These are phyloP conservation scores for Candida palmyrensis DNA, from an alignment of 805 yeast species.

Conservation along the genomic window DNA sequence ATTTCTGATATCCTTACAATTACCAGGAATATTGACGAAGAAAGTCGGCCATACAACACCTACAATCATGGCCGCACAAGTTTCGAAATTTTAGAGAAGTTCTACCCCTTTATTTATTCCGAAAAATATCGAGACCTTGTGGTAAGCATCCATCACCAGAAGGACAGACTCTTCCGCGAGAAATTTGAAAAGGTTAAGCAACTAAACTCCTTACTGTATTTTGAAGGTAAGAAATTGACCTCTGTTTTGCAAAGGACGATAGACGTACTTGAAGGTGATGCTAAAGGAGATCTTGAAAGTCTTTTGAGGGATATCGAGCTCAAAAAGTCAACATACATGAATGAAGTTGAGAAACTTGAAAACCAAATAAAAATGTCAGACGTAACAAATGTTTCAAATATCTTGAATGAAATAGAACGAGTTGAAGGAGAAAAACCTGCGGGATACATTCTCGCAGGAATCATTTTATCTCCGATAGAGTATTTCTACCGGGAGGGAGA, in stretches of 20 bases:
- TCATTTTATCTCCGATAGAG: constrained; percentile 24
- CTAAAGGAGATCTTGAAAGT: constrained; percentile 11
- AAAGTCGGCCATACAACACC: constrained; percentile 7
- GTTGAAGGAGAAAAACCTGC: constrained; percentile 5
- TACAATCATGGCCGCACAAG: constrained; percentile 9
- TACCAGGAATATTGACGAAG: constrained; percentile 24
- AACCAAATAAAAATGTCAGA: constrained; percentile 13
- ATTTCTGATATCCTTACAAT: constrained; percentile 29
- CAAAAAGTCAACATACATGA: constrained; percentile 12
- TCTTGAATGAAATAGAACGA: constrained; percentile 11
- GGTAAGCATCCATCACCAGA: constrained; percentile 14
- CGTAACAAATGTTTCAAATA: constrained; percentile 14
- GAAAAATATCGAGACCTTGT: constrained; percentile 15
- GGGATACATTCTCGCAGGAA: constrained; percentile 26
- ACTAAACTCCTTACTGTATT: constrained; percentile 28
- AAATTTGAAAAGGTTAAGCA: constrained; percentile 17
- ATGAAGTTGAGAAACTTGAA: constrained; percentile 15
- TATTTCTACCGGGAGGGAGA: constrained; percentile 20
- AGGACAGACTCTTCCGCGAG: constrained; percentile 10
- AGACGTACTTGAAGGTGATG: constrained; percentile 13
- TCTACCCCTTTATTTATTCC: constrained; percentile 33
- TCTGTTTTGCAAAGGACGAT: constrained; percentile 19
- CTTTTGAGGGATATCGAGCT: constrained; percentile 15
- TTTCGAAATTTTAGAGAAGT: constrained; percentile 21
- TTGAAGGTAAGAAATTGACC: constrained; percentile 35